These are phyloP conservation scores for Tulasnella sp. DNA, from an alignment of 768 basidiomycete genomes.

Conservation along the genomic window DNA sequence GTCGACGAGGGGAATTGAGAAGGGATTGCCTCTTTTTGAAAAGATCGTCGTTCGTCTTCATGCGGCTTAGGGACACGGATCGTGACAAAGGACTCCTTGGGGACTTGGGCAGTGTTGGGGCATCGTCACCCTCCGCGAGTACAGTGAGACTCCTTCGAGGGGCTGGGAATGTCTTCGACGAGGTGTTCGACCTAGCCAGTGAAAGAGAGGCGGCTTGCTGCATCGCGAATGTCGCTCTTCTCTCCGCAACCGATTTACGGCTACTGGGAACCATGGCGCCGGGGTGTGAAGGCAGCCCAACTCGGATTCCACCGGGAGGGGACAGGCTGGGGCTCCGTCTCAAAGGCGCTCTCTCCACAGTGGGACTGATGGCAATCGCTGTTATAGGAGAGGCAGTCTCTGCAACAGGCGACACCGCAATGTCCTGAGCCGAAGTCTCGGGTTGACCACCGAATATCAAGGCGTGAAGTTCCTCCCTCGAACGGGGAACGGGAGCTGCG, in stretches of 20 bases:
- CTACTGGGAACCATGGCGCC: not conserved
- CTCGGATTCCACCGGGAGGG: not conserved
- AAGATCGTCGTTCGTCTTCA: slow-evolving; percentile 15
- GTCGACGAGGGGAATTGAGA: not conserved
- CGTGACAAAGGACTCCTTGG: not conserved
- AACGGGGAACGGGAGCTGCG: not conserved
- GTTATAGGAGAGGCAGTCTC: not conserved
- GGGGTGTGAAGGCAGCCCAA: not conserved
- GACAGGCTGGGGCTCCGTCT: not conserved
- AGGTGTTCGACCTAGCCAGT: not conserved
- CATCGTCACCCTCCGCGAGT: not conserved
- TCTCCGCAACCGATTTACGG: not conserved
- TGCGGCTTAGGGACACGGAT: not conserved
- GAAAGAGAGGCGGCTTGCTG: not conserved
- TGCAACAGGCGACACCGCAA: not conserved
- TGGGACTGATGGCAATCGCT: not conserved
- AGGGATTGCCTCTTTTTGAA: slow-evolving; percentile 11
- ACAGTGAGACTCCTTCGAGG: not conserved
- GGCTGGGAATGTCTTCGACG: not conserved
- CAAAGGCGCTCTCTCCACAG: not conserved
- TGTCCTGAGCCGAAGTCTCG: not conserved
- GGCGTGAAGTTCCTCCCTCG: slow-evolving; percentile 10
- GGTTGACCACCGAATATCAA: slow-evolving; percentile 16
- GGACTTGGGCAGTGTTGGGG: not conserved
- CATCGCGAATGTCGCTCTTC: not conserved